Conservation (phyloP, 176 grass and related monocot species). For the Ampelocalamus luodianensis region DNA sequence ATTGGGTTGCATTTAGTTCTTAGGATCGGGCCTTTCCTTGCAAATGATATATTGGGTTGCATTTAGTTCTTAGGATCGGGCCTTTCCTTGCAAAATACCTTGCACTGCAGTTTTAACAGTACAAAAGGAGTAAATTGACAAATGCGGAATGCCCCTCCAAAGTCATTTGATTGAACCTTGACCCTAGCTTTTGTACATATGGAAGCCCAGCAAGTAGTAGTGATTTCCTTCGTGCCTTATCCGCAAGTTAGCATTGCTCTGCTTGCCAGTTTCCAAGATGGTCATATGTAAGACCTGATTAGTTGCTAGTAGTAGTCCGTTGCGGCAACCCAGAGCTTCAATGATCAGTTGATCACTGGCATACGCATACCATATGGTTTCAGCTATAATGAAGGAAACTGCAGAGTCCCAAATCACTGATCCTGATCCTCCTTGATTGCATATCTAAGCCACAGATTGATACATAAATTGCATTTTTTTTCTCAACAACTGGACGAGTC, state of each 20-base stretch:
- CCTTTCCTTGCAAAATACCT: background rate
- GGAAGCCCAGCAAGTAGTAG: background rate
- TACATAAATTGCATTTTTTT: constrained; percentile 17
- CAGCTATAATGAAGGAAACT: background rate
- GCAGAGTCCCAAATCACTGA: background rate
- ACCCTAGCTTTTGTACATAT: constrained; percentile 12
- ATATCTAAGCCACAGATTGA: constrained; percentile 5
- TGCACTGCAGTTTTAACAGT: background rate
- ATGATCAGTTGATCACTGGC: background rate
- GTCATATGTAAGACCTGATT: background rate
- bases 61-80: background rate
- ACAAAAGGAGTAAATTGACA: background rate
- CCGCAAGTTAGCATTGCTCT: background rate
- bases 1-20: background rate
- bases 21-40: background rate
- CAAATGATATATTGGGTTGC: background rate
- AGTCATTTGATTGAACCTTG: background rate
- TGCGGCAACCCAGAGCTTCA: background rate
- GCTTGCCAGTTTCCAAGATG: constrained; percentile 17
- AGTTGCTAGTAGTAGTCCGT: background rate
- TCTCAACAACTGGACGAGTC: constrained; percentile 3
- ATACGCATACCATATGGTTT: background rate
- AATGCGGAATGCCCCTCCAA: background rate
- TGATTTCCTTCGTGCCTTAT: background rate
- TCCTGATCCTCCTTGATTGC: constrained; percentile 4